These are phyloP conservation scores for Trichoderma koningiopsis DNA, from an alignment of 2,329 filamentous ascomycete species.

Conservation along the genomic window DNA sequence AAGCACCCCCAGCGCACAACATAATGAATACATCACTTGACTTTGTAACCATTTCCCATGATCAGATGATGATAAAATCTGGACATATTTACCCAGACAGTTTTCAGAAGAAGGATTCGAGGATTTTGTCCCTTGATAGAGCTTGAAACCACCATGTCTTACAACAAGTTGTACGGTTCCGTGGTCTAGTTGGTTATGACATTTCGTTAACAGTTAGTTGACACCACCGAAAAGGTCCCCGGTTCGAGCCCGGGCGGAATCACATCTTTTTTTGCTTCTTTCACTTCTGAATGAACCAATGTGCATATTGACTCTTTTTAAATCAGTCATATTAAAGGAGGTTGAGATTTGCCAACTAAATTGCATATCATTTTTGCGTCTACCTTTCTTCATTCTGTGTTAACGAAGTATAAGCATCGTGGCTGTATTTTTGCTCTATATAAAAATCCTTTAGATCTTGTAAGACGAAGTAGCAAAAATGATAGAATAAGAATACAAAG, in stretches of 20 bases:
- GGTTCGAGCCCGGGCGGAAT: constrained; percentile 45
- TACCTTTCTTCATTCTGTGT: background rate
- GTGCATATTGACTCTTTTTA: background rate
- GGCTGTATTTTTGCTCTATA: background rate
- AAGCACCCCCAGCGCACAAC: background rate
- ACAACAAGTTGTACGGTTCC: constrained; percentile 33
- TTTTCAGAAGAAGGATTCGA: background rate
- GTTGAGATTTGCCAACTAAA: background rate
- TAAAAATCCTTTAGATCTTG: background rate
- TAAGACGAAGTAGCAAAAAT: background rate
- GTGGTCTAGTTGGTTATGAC: constrained; percentile 47
- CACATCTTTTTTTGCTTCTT: constrained; percentile 31
- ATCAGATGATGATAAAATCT: background rate
- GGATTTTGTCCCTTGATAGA: background rate
- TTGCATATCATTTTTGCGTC: background rate
- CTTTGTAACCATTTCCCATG: background rate
- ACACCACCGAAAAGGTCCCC: constrained; percentile 43
- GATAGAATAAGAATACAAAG: constrained; percentile 1
- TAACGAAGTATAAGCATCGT: background rate
- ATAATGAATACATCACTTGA: background rate
- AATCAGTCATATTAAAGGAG: background rate
- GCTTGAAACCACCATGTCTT: accelerated
- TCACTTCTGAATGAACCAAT: background rate
- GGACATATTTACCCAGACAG: background rate
- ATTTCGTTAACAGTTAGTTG: constrained; percentile 40